Conservation (phyloP, 495 filamentous ascomycete genomes). For the Hyaloscypha variabilis region DNA sequence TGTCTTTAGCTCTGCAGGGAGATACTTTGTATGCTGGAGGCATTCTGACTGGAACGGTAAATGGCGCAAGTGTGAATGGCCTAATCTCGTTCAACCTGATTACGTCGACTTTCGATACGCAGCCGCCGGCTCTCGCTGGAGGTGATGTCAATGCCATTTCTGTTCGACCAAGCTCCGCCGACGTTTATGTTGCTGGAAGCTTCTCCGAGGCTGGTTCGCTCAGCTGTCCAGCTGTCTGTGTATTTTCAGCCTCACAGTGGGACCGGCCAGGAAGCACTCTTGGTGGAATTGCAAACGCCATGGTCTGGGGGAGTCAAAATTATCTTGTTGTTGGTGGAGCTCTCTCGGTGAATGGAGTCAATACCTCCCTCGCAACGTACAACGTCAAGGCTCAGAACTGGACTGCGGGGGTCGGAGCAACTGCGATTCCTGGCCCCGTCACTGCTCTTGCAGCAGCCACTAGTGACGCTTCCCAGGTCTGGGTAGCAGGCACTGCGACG, state of each 20-base stretch:
- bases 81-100: conserved; percentile 78
- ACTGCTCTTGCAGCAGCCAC: conserved; percentile 73
- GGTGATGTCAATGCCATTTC: conserved; percentile 71
- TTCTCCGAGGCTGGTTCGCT: conserved; percentile 84
- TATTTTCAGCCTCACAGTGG: conserved; percentile 77
- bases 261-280: conserved; percentile 71
- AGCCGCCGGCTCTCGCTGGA: conserved; percentile 73
- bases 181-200: conserved; percentile 84
- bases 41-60: conserved; percentile 68
- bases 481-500: conserved; percentile 69
- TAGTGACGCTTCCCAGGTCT: conserved; percentile 68
- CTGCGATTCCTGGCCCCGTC: conserved; percentile 74
- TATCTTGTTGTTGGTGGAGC: conserved; percentile 77
- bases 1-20: conserved; percentile 66
- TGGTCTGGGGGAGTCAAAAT: conserved; percentile 74
- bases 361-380: conserved; percentile 74
- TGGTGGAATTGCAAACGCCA: conserved; percentile 64
- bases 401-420: conserved; percentile 65
- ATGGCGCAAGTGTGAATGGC: conserved; percentile 66
- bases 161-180: conserved; percentile 67
- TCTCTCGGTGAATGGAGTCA: conserved; percentile 61
- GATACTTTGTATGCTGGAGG: conserved; percentile 84
- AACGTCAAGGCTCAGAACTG: conserved; percentile 64
- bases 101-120: conserved; percentile 58
- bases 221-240: conserved; percentile 78